Base-by-base conservation (phyloP, 1,139 yeast genomes). In the Arxiozyma heterogenica region DNA sequence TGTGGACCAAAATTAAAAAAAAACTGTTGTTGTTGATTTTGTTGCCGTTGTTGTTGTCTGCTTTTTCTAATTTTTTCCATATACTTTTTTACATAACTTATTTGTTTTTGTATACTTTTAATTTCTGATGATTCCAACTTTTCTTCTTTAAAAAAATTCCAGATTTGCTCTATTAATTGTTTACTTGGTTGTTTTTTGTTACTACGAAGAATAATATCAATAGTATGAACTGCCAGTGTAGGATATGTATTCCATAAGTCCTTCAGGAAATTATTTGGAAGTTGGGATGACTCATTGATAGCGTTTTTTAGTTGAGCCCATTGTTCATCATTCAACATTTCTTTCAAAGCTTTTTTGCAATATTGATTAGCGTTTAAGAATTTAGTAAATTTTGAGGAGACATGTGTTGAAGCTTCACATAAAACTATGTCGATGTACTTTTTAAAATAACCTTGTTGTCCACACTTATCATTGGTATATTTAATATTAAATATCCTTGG, bases 1-100 rank as follows among this genome's bases (percentile, higher is more conserved):
- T 75, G 76, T 27, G 74, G 78, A 54, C 79, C 80, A 49, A 74
- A 73, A 41, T 70, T 70, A 55, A 74, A 74, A 18, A 52, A 52
- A 9, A 46, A 43, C 17, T 48, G 51, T 42, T 51, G 57, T 30
- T 57, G 57, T 23, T 56, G 55, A 20, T 58, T 55, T 51, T 75
- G 76, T 2, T 4, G 9, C 25, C 75, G 75, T 42, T 76, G 77
- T 11, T 50, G 51, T 6, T 54, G 55, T 30, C 51, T 53, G 48
- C 60, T 61, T 38, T 55, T 56, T 22, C 59, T 59, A 20, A 47
- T 47, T 27, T 52, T 56, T 23, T 62, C 57, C 15, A 56, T 41
- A 9, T 57, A 22, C n/a, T 49, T 57, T 8, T 56, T 51, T 20
- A 67, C 50, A 1, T 44, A 42, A 3, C 53, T 49, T 15, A 54